Evolutionary conservation across 139 green algal species (phyloP).

Genomic region (Yamagishiella unicocca): DNA sequence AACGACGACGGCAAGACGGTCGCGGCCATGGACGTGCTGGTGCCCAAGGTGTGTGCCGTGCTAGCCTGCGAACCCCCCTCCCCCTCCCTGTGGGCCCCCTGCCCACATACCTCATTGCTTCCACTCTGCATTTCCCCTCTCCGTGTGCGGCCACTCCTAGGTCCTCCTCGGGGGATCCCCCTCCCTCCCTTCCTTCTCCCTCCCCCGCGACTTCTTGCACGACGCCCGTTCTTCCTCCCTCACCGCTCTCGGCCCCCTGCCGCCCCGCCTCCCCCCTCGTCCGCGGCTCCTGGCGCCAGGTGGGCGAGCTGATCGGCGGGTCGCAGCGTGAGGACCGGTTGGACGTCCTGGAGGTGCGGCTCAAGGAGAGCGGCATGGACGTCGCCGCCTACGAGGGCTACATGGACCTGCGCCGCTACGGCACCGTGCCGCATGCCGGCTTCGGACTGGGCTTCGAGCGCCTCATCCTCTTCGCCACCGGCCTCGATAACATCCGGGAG

Average conservation of each 20-base stretch:
- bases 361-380: constrained; percentile 83
- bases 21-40: constrained; percentile 98
- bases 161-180: too few relatives aligned
- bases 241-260: not conserved
- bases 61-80: not conserved
- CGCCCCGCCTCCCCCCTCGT: not conserved
- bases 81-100: too few relatives aligned
- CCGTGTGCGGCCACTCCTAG: too few relatives aligned
- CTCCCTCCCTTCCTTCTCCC: too few relatives aligned
- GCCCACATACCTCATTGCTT: too few relatives aligned
- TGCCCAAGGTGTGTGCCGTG: constrained; percentile 82
- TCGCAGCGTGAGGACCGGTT: constrained; percentile 90
- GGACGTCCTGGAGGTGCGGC: constrained; percentile 77
- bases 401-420: constrained; percentile 95
- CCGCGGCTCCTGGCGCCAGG: too few relatives aligned
- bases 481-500: constrained; percentile 99
- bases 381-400: constrained; percentile 91
- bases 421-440: constrained; percentile 93
- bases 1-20: constrained; percentile 98
- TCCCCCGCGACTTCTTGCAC: too few relatives aligned
- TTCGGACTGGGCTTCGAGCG: constrained; percentile 99
- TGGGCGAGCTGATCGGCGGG: constrained; percentile 94
- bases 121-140: too few relatives aligned
- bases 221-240: too few relatives aligned
- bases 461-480: constrained; percentile 97